Evolutionary conservation across 345 rosid species (phyloP), one percentile per base, ranked within the genome.

Genomic region (Murraya paniculata): DNA sequence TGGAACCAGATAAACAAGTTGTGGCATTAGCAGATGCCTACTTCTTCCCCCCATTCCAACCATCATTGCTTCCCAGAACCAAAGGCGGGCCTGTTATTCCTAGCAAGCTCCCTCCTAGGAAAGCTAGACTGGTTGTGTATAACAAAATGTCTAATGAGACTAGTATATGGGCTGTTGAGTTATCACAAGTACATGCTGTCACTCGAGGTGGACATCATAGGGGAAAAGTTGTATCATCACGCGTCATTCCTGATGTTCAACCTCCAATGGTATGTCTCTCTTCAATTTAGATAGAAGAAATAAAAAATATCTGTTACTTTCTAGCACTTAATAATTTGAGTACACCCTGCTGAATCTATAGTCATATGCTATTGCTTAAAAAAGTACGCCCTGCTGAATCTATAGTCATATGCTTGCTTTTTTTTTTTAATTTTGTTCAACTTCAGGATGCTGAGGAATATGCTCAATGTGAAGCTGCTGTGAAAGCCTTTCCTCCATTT

Each of bases 161-260:
- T 35, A 92, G 97, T 78, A 62, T 92, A 3, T 92, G 96, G 98
- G 74, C 90, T 21, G 96, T 94, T 24, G 96, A 91, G 81, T 82
- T 94, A 19, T 94, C 97, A 27, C 92, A 94, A 88, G 97, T 94
- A 72, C 98, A 94, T 83, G 98, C 98, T 28, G 91, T 86, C 31
- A 91, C 97, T 75, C 84, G 97, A 30, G 98, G 98, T 81, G 98
- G 98, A 48, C 97, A 91, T 82, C 98, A 94, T 79, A 90, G 97
- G 84, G 98, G 98, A 68, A 92, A 86, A 89, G 98, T 92, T 30
- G 83, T 92, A 70, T 92, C 97, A 36, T 88, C 98, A 8, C 71
- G 83, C 68, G 91, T 91, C 57, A 77, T 94, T 78, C 92, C 93
- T 25, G 94, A 92, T 85, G 96, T 92, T 82, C 97, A 94, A 88